Percentiles rank a stretch among this genome's conserved stretches.
phyloP scores from a whole-genome alignment of 345 rosid genomes.

The Syzygium aromaticum region DNA sequence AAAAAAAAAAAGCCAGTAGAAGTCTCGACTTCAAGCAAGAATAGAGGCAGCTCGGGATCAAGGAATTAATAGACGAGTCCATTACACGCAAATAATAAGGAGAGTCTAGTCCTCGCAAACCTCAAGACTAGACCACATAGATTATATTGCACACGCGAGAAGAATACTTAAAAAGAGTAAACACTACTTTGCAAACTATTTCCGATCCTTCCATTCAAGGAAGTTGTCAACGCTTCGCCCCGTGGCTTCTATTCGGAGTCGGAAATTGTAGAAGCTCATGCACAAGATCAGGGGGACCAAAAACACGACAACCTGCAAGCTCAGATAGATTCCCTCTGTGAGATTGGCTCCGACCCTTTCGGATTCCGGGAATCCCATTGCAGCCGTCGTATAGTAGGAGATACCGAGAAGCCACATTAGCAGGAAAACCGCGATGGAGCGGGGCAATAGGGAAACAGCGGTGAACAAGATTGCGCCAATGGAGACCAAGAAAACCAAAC shows the following conservation, averaged over 20 bases:
- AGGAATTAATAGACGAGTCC: too few species aligned
- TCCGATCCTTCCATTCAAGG: background rate
- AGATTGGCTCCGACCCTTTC: background rate
- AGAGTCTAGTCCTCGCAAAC: background rate
- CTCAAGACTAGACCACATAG: background rate
- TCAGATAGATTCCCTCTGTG: too few species aligned
- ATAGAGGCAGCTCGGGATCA: background rate
- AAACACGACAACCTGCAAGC: background rate
- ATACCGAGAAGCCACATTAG: background rate
- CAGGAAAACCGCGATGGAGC: background rate
- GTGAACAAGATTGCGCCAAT: background rate
- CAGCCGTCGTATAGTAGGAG: background rate
- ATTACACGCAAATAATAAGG: background rate
- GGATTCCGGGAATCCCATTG: background rate
- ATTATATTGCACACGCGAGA: background rate
- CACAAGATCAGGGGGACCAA: background rate
- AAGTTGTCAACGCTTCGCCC: background rate
- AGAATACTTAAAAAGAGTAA: background rate
- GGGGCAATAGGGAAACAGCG: background rate
- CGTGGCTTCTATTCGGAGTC: background rate
- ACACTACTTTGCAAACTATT: background rate
- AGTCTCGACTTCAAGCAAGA: background rate
- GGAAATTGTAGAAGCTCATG: background rate
- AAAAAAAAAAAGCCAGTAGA: background rate
- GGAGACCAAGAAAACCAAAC: background rate